Evolutionary conservation across 2,329 filamentous ascomycete genomes (phyloP), one percentile per base, ranked within the genome.

Genomic region (Lachnellula cervina): DNA sequence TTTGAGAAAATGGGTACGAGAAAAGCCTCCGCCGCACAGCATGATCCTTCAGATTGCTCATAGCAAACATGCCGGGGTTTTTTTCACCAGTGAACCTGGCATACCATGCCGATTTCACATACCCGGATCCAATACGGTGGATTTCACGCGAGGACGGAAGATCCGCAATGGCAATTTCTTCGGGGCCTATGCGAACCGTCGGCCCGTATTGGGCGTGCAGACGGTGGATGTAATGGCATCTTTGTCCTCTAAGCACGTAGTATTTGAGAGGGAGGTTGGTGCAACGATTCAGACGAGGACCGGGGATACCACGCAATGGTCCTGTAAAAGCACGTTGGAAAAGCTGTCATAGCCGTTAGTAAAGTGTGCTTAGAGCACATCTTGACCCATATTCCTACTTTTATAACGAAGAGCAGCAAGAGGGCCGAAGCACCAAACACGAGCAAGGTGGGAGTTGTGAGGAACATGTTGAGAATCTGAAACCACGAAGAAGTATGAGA

Each of bases 11-110:
- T 2, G 38, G 2, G 6, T 19, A 19, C 16, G 38, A 4, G 28
- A 80, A 65, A 1, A 80, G 69, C 50, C 71, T 70, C 13, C 77
- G 72, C 32, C 72, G 69, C 1, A 65, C 65, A 8, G 73, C 68
- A 62, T 79, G 73, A 32, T 70, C 68, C 2, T 72, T 64, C 0
- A 71, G 58, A 46, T 79, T 69, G 0, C 56, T 68, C 2, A 74
- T 75, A 19, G 64, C 80, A 78, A 28, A 79, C 35, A 32, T 64
- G 73, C 28, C 67, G 43, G 25, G 48, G 3, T 59, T 52, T n/a
- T 55, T 42, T 3, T 59, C 51, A 6, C 56, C 35, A 0, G 59
- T 60, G 5, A 72, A 49, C 0, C 50, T 52, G 19, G 55, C 53
- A 56, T 74, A 75, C 53, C 64, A 74, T 0, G 58, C 42, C 0